phyloP scores from a whole-genome alignment of 257 asterid genomes.

The Solanum chiquidenum region DNA sequence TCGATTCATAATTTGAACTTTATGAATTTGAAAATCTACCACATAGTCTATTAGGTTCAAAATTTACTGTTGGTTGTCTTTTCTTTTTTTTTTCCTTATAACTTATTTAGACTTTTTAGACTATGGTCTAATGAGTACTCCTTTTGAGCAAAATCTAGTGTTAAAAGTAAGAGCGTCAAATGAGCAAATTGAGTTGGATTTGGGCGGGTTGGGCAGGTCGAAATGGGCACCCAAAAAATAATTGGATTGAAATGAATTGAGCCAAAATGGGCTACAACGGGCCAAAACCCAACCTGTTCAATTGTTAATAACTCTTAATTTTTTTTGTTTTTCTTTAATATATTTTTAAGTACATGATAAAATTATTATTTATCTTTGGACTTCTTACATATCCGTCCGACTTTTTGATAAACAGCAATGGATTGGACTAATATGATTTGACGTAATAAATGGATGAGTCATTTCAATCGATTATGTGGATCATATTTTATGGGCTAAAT shows the following conservation, averaged over 20 bases:
- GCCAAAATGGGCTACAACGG: too few species aligned
- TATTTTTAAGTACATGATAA: neutral
- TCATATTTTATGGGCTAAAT: neutral
- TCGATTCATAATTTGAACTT: neutral
- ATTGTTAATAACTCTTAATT: neutral
- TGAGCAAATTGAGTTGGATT: too few species aligned
- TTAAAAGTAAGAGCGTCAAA: neutral
- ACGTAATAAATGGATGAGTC: neutral
- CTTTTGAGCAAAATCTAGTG: neutral
- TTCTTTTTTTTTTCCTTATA: too few species aligned
- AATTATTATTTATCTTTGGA: neutral
- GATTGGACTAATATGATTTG: neutral
- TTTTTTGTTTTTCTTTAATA: neutral
- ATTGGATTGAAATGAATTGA: neutral
- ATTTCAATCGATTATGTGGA: neutral
- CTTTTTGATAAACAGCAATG: neutral
- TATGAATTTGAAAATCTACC: neutral
- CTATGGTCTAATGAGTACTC: neutral
- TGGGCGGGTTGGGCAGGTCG: neutral
- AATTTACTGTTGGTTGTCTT: too few species aligned
- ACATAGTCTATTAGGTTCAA: neutral
- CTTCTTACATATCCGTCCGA: neutral
- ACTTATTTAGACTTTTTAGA: neutral
- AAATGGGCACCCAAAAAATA: too few species aligned
- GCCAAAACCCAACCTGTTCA: neutral